These are phyloP conservation scores for Zizania latifolia DNA, from an alignment of 176 grass and related monocot genomes.

Conservation along the genomic window DNA sequence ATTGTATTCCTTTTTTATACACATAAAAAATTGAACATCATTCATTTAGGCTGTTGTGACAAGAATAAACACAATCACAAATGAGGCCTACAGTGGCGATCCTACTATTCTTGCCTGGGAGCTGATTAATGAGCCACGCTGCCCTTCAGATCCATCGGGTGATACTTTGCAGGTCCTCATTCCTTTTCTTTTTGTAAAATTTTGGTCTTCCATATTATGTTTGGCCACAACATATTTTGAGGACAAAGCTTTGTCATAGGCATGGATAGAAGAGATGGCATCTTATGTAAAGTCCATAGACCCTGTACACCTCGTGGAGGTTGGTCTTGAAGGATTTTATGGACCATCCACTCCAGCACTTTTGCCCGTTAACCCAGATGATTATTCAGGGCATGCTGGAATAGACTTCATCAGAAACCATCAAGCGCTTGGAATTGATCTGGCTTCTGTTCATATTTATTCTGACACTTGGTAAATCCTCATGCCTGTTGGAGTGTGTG, in stretches of 20 bases:
- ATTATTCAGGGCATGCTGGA: slow-evolving; percentile 46
- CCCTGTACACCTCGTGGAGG: slow-evolving; percentile 47
- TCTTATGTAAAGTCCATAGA: slow-evolving; percentile 68
- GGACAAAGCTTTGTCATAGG: slow-evolving; percentile 27
- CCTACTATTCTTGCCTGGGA: slow-evolving; percentile 83
- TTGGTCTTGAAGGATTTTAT: slow-evolving; percentile 79
- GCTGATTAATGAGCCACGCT: slow-evolving; percentile 80
- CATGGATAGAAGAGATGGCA: slow-evolving; percentile 90
- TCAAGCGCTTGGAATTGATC: slow-evolving; percentile 48
- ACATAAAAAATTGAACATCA: not conserved
- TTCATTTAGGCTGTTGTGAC: slow-evolving; percentile 52
- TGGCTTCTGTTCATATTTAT: slow-evolving; percentile 80
- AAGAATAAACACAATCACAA: slow-evolving; percentile 78
- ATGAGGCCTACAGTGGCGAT: slow-evolving; percentile 69
- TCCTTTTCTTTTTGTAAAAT: not conserved
- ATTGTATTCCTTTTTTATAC: not conserved
- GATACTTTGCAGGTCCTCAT: slow-evolving; percentile 60
- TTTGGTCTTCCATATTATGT: not conserved
- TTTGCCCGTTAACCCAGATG: slow-evolving; percentile 47
- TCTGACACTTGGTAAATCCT: slow-evolving; percentile 58
- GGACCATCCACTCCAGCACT: slow-evolving; percentile 58
- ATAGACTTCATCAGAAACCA: slow-evolving; percentile 87
- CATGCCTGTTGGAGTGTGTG: no score
- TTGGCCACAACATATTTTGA: not conserved
- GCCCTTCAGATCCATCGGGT: slow-evolving; percentile 68